phyloP scores from a whole-genome alignment of 257 asterid genomes.

The Anisodus tanguticus region DNA sequence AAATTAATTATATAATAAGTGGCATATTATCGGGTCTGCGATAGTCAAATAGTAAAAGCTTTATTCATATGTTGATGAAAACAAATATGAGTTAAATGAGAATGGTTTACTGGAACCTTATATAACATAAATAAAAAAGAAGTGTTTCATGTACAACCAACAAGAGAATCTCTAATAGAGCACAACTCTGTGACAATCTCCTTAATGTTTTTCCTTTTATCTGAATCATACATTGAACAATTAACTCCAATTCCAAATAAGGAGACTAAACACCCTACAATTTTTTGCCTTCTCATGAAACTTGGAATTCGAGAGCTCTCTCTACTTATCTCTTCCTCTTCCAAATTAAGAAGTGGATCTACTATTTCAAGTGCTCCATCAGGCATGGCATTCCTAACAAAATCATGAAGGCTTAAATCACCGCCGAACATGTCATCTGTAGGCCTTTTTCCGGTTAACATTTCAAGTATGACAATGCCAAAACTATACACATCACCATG shows the following conservation, averaged over 20 bases:
- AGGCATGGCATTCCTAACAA: conserved; percentile 18
- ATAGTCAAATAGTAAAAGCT: too few species aligned
- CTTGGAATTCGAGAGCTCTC: background rate
- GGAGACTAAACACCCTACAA: background rate
- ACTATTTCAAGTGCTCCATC: conserved; percentile 22
- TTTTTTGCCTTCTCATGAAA: too few species aligned
- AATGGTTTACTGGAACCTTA: too few species aligned
- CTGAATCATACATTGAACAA: conserved; percentile 32
- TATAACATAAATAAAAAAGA: background rate
- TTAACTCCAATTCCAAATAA: conserved; percentile 28
- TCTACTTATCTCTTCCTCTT: background rate
- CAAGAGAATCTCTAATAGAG: conserved; percentile 8
- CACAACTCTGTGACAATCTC: conserved; percentile 30
- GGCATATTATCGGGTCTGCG: too few species aligned
- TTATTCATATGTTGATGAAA: too few species aligned
- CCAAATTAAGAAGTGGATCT: conserved; percentile 26
- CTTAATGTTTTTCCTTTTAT: conserved; percentile 29
- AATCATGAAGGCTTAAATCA: conserved; percentile 23
- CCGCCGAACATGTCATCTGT: conserved; percentile 28
- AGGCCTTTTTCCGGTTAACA: conserved; percentile 35
- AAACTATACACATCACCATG: conserved; percentile 40
- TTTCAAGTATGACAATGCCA: conserved; percentile 43
- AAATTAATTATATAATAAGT: too few species aligned
- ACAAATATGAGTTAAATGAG: too few species aligned
- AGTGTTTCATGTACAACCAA: background rate